phyloP scores from a whole-genome alignment of 164 flowering plant genomes.

The Chloranthus sessilifolius region DNA sequence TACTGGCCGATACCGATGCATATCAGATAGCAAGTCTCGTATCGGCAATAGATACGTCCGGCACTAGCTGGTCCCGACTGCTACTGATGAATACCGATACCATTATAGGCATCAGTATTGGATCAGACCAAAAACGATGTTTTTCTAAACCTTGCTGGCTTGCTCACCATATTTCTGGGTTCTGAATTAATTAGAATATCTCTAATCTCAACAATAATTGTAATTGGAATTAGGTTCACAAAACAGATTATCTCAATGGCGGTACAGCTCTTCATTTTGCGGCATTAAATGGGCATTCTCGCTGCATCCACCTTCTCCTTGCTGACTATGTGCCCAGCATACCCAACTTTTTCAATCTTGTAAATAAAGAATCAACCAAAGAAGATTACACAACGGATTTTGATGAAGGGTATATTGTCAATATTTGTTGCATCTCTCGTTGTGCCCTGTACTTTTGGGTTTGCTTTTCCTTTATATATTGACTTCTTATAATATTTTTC shows the following conservation, averaged over 20 bases:
- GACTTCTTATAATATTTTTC: not conserved
- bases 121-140: too few species aligned
- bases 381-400: conserved; percentile 39
- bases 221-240: conserved; percentile 53
- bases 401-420: conserved; percentile 43
- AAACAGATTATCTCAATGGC: conserved; percentile 88
- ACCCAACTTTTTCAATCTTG: conserved; percentile 39
- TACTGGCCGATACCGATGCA: too few species aligned
- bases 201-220: conserved; percentile 9
- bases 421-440: not conserved
- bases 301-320: conserved; percentile 83
- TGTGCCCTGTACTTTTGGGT: not conserved
- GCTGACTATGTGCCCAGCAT: conserved; percentile 81
- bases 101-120: too few species aligned
- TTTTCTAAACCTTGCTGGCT: too few species aligned
- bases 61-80: too few species aligned
- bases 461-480: not conserved
- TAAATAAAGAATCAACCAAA: conserved; percentile 25
- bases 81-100: too few species aligned
- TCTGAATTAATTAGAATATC: not conserved
- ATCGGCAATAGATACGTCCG: too few species aligned
- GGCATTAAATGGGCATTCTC: conserved; percentile 85
- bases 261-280: conserved; percentile 94
- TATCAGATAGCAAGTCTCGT: too few species aligned
- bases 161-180: not conserved